A percentile compares a stretch with the other conserved stretches of the same genome.
These are phyloP conservation scores for Puccinia polysora DNA, from an alignment of 1,284 basidiomycete genomes.

Conservation along the genomic window DNA sequence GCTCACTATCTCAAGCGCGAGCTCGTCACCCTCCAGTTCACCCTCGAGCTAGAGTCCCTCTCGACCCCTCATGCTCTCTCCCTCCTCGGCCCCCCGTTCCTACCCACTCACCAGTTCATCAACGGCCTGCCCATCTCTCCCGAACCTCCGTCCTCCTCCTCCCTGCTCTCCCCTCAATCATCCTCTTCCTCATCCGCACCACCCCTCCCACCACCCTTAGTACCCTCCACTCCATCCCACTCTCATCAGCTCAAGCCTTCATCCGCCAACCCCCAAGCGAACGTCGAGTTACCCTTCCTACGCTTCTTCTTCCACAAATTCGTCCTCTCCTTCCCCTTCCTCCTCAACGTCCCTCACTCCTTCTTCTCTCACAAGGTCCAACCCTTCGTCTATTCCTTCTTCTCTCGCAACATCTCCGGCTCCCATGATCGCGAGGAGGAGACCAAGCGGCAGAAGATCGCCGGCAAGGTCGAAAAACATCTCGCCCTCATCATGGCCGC, in stretches of 20 bases:
- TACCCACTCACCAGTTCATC: constrained; percentile 55
- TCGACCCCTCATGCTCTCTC: constrained; percentile 69
- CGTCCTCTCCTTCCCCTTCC: constrained; percentile 85
- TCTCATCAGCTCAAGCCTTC: background rate
- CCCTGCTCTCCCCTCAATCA: too few relatives aligned
- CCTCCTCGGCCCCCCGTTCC: constrained; percentile 78
- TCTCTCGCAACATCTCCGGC: constrained; percentile 70
- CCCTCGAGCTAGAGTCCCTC: constrained; percentile 68
- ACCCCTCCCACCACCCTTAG: background rate
- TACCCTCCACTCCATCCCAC: background rate
- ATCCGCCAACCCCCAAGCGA: background rate
- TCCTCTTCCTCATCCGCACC: background rate
- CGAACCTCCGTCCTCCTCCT: constrained; percentile 32
- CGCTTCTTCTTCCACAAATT: constrained; percentile 84
- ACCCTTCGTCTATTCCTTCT: constrained; percentile 76
- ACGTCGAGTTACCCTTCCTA: constrained; percentile 72
- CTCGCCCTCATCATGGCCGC: constrained; percentile 72
- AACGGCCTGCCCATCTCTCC: constrained; percentile 45
- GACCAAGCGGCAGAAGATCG: constrained; percentile 61
- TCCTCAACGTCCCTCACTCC: constrained; percentile 72
- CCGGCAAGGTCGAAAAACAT: constrained; percentile 74
- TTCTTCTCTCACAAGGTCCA: constrained; percentile 91
- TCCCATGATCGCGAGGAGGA: constrained; percentile 60
- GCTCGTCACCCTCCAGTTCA: constrained; percentile 79
- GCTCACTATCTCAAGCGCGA: constrained; percentile 94